phyloP scores from a whole-genome alignment of 345 rosid species.

The Durio zibethinus region DNA sequence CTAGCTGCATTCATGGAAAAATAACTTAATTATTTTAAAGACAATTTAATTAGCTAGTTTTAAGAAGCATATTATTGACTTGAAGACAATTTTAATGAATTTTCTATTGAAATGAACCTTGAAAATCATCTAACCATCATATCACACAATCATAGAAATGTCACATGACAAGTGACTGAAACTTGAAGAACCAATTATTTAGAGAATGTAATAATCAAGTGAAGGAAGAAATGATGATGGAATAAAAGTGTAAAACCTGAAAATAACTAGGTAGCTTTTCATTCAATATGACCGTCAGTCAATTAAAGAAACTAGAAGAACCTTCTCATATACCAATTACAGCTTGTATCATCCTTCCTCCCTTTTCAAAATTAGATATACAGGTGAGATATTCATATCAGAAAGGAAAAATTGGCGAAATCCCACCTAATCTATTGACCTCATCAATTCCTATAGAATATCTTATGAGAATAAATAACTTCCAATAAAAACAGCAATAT shows the following conservation, averaged over 20 bases:
- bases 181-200: background rate
- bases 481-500: constrained; percentile 9
- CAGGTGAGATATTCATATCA: constrained; percentile 43
- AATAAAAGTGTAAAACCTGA: background rate
- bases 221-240: too few species aligned
- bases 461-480: constrained; percentile 22
- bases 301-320: background rate
- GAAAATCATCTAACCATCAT: too few species aligned
- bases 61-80: too few species aligned
- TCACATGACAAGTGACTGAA: background rate
- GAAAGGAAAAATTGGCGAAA: constrained; percentile 27
- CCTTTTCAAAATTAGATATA: constrained; percentile 36
- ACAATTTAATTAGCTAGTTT: too few species aligned
- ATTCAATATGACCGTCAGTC: background rate
- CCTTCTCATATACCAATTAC: constrained; percentile 28
- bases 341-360: constrained; percentile 25
- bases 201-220: background rate
- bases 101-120: too few species aligned
- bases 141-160: too few species aligned
- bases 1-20: too few species aligned
- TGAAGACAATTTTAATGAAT: too few species aligned
- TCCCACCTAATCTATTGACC: constrained; percentile 31
- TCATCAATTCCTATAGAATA: constrained; percentile 27
- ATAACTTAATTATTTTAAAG: too few species aligned
- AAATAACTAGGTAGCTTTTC: background rate